A percentile compares a stretch with the other conserved stretches of the same genome.
phyloP scores from a whole-genome alignment of 805 yeast species.

The Yarrowia sp. region DNA sequence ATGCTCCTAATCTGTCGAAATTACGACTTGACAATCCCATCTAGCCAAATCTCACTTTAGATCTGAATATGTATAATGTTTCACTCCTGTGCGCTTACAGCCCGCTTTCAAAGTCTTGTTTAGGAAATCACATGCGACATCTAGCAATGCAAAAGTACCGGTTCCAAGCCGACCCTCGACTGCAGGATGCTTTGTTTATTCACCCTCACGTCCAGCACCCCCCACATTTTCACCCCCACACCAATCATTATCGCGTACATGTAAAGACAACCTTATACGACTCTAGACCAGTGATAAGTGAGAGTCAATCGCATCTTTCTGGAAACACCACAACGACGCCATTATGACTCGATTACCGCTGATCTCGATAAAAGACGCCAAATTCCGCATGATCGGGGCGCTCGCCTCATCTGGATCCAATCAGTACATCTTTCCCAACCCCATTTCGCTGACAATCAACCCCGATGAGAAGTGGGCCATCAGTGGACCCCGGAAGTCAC shows the following conservation, averaged over 20 bases:
- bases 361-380: conserved; percentile 15
- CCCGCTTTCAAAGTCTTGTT: background rate
- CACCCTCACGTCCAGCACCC: background rate
- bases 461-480: conserved; percentile 51
- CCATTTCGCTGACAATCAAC: conserved; percentile 43
- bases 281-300: background rate
- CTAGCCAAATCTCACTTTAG: background rate
- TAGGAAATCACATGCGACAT: background rate
- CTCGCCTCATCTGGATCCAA: background rate
- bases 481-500: conserved; percentile 53
- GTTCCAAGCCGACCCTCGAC: background rate
- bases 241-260: background rate
- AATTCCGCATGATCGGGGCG: conserved; percentile 11
- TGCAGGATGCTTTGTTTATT: background rate
- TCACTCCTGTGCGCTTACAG: background rate
- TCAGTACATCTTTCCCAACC: conserved; percentile 40
- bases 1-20: background rate
- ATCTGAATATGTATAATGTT: background rate
- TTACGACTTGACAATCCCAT: background rate
- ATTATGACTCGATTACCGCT: conserved; percentile 8
- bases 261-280: background rate
- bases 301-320: background rate
- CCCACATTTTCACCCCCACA: conserved; percentile 6
- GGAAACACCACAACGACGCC: background rate
- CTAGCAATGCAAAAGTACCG: background rate